These are phyloP conservation scores for Sequoiadendron giganteum DNA, from an alignment of 75 land plant genomes.

Conservation along the genomic window DNA sequence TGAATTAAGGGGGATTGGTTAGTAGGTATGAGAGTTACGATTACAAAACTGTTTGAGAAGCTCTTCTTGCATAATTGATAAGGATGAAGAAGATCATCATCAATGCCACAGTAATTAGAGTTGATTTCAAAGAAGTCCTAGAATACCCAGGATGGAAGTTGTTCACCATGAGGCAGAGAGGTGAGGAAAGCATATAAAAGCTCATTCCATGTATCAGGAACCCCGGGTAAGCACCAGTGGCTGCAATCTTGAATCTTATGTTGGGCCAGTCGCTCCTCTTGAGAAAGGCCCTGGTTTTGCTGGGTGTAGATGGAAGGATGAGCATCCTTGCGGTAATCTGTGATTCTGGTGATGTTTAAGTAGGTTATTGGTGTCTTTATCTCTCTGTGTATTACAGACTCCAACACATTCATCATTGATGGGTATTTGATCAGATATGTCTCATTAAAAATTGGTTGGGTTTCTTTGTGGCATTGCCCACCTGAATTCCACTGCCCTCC, in stretches of 20 bases:
- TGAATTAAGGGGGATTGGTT: background rate
- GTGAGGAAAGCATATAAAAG: slow-evolving; percentile 11
- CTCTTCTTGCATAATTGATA: background rate
- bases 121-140: background rate
- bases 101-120: background rate
- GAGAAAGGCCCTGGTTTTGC: slow-evolving; percentile 18
- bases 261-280: slow-evolving; percentile 13
- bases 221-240: slow-evolving; percentile 36
- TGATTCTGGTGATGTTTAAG: slow-evolving; percentile 20
- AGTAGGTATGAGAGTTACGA: background rate
- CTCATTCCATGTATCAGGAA: slow-evolving; percentile 34
- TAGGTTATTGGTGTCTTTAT: slow-evolving; percentile 16
- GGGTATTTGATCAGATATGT: background rate
- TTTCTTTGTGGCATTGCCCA: slow-evolving; percentile 21
- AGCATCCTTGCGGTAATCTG: slow-evolving; percentile 23
- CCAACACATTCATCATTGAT: background rate
- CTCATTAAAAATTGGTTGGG: slow-evolving; percentile 7
- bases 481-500: slow-evolving; percentile 16
- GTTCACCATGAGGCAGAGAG: background rate
- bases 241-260: slow-evolving; percentile 19
- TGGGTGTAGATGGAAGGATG: slow-evolving; percentile 16
- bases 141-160: background rate
- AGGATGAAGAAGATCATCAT: background rate
- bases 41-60: background rate
- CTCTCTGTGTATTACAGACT: background rate